These are phyloP conservation scores for Daedalea quercina DNA, from an alignment of 768 basidiomycete genomes.

Conservation along the genomic window DNA sequence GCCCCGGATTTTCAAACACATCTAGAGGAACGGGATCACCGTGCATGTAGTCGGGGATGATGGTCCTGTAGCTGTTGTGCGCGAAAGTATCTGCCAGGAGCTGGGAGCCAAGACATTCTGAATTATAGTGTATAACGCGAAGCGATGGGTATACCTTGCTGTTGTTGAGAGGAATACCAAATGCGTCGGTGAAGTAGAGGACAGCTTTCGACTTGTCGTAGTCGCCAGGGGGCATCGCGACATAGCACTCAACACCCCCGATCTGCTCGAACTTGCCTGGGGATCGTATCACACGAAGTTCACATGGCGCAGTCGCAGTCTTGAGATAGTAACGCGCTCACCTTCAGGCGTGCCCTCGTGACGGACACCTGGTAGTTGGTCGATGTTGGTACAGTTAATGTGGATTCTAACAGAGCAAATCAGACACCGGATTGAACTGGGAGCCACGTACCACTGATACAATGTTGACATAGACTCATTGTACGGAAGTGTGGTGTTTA, in stretches of 20 bases:
- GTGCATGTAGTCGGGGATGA: slow-evolving; percentile 22
- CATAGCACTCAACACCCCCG: slow-evolving; percentile 32
- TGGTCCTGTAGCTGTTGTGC: slow-evolving; percentile 23
- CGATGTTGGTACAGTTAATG: too few species aligned
- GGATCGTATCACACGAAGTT: background rate
- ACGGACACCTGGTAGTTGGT: slow-evolving; percentile 21
- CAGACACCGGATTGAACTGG: background rate
- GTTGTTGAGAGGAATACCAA: slow-evolving; percentile 29
- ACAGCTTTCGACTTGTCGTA: slow-evolving; percentile 35
- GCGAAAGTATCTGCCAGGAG: slow-evolving; percentile 27
- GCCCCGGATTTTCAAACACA: slow-evolving; percentile 1
- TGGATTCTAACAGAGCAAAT: background rate
- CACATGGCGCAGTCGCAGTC: background rate
- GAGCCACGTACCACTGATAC: slow-evolving; percentile 39
- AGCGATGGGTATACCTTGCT: slow-evolving; percentile 16
- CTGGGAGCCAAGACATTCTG: slow-evolving; percentile 6
- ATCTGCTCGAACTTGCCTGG: slow-evolving; percentile 29
- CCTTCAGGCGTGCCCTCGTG: slow-evolving; percentile 31
- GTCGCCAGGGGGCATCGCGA: slow-evolving; percentile 32
- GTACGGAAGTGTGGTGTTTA: too few species aligned
- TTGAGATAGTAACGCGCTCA: slow-evolving; percentile 8
- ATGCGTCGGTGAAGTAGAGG: slow-evolving; percentile 34
- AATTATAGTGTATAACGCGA: background rate
- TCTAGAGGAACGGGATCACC: slow-evolving; percentile 16
- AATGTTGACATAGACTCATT: slow-evolving; percentile 53